Evolutionary conservation across 139 green algal species (phyloP), one percentile per base, ranked within the genome.

Genomic region (Chlorella sp.): DNA sequence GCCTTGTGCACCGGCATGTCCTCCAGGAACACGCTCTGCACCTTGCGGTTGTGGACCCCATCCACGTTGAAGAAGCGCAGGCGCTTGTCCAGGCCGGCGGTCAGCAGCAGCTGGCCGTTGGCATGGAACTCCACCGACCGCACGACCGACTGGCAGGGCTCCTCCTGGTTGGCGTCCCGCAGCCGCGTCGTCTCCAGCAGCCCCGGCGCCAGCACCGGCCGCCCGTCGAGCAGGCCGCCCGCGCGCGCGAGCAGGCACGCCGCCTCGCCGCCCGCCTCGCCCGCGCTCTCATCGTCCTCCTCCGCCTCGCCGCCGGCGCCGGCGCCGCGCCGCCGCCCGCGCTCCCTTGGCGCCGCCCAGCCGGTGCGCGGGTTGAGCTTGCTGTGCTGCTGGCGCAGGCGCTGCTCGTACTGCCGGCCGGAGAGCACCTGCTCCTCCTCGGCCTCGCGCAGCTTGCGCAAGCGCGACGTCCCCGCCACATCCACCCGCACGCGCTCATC

Each of bases 1-100:
- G 95, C 95, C 14, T 84, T 79, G 58, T 88, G 81, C 23, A 98
- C 84, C n/a, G 95, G 95, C 73, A 92, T 89, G 81, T 98, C 91
- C 31, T 94, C 84, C 0, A 98, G 73, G 77, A 87, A 92, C 15
- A 97, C 74, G 50, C 73, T 83, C 76, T 97, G 91, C 29, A 97
- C 81, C 64, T 90, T 84, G 8, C 89, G 84, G 80, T 98, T 98
- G 27, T 71, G 75, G 62, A 81, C 40, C 11, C 61, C 66, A 42
- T 89, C 38, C 33, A 93, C 82, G 71, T 90, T 80, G 71, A 98
- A 98, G 46, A 98, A 84, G 29, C 90, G 86, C 46, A 98, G 33
- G 40, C 58, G 72, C 27, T 93, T 93, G 87, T 98, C 95, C 51
- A 98, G 76, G 14, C 91, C 86, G 0, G 91, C 95, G 7, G 91